Evolutionary conservation across 495 filamentous ascomycete genomes (phyloP), one percentile per base, ranked within the genome.

Genomic region (Neurospora sp.): DNA sequence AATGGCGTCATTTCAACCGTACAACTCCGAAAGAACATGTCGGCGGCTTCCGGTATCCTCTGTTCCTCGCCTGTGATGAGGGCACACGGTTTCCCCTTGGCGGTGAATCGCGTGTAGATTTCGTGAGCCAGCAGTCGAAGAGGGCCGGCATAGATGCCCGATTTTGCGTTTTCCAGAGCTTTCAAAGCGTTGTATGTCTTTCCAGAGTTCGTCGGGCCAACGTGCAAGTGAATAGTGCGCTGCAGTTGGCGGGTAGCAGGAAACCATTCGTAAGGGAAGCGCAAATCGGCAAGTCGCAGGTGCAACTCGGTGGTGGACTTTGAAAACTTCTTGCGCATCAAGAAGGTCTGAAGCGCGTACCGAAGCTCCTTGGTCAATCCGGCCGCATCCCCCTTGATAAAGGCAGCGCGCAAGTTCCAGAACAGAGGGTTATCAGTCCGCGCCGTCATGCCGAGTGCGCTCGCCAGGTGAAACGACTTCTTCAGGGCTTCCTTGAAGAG

Each of bases 171-270:
- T 79, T 96, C 91, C 10, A 99, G 88, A n/a, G 91, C 87, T 81
- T 97, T 90, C 70, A 99, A 81, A 5, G 96, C 96, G 79, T 94
- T 91, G 80, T 98, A 98, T 3, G 96, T 99, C 82, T 99, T 99
- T 71, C 96, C 96, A 6, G 94, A 98, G 81, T 99, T 99, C 3
- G 96, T 99, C 0, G 96, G 96, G 2, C 96, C 96, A 65, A 99
- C 94, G 78, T 99, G 96, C 10, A 99, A 83, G 84, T 98, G 92
- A 71, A 98, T 87, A 3, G 88, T 95, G 42, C 96, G 87, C 78
- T 94, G 91, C 71, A 94, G 82, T 22, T 88, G 83, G 69, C 96
- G 88, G 27, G 96, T 92, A 7, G 84, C 87, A 3, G 94, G 94
- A 79, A 91, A 99, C 96, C 94, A 98, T 78, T 98, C 96, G 69